phyloP scores from a whole-genome alignment of 495 filamentous ascomycete species.

The Cairneyella variabilis region DNA sequence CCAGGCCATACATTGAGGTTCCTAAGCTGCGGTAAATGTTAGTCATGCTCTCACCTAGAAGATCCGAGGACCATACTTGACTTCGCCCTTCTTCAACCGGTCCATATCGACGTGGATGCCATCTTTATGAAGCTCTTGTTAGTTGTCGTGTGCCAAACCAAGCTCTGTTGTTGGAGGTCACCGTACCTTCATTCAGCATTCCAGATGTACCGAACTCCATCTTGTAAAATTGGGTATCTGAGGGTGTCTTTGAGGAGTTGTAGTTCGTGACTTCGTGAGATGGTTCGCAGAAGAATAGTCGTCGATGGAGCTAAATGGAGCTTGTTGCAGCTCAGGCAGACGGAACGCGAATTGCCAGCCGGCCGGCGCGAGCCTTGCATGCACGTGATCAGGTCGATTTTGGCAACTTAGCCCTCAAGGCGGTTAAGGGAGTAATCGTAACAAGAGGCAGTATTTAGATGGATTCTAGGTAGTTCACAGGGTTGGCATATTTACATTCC shows the following conservation, averaged over 20 bases:
- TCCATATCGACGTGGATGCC: conserved; percentile 99
- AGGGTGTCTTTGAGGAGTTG: background rate
- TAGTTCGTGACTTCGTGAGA: too few species aligned
- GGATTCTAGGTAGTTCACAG: too few species aligned
- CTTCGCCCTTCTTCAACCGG: conserved; percentile 83
- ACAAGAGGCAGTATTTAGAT: too few species aligned
- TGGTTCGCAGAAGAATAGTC: conserved; percentile 2
- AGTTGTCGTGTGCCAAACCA: conserved; percentile 15
- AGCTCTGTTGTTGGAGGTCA: conserved; percentile 11
- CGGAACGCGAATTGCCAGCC: conserved; percentile 15
- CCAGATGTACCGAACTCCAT: conserved; percentile 65
- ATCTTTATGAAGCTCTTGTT: conserved; percentile 53
- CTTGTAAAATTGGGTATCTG: conserved; percentile 17
- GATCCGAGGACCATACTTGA: conserved; percentile 63
- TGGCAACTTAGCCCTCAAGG: too few species aligned
- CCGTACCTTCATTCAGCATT: conserved; percentile 65
- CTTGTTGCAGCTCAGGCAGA: conserved; percentile 23
- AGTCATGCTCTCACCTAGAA: conserved; percentile 22
- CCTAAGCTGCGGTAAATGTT: conserved; percentile 62
- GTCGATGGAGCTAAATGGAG: conserved; percentile 18
- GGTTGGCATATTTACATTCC: too few species aligned
- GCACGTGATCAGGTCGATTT: conserved; percentile 13
- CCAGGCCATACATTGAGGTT: conserved; percentile 84
- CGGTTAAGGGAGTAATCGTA: too few species aligned
- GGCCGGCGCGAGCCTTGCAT: conserved; percentile 16